A percentile compares a stretch with the other conserved stretches of the same genome.
phyloP scores from a whole-genome alignment of 2,329 filamentous ascomycete species.

The Botryosphaeria agaves region DNA sequence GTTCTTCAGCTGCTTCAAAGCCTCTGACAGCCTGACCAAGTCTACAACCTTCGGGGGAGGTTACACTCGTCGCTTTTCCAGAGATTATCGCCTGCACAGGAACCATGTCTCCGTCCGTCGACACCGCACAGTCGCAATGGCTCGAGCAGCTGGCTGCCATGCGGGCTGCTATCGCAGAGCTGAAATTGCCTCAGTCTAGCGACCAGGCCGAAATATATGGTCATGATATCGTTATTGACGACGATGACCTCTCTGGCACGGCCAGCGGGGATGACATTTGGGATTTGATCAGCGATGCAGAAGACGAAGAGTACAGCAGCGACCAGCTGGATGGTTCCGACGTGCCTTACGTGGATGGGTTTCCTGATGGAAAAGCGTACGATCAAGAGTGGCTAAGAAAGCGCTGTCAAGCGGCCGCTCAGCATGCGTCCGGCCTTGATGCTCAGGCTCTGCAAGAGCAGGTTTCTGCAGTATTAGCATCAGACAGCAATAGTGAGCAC shows the following conservation, averaged over 20 bases:
- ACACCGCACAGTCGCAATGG: conserved; percentile 50
- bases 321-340: conserved; percentile 39
- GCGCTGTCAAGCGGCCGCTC: conserved; percentile 50
- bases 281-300: conserved; percentile 72
- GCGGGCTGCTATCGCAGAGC: conserved; percentile 63
- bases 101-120: conserved; percentile 20
- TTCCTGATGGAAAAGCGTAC: conserved; percentile 22
- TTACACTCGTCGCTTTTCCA: too few relatives aligned
- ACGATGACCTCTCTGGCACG: conserved; percentile 44
- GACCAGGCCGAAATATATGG: conserved; percentile 32
- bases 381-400: conserved; percentile 52
- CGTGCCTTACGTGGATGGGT: conserved; percentile 11
- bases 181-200: conserved; percentile 37
- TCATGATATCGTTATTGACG: conserved; percentile 43
- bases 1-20: too few relatives aligned
- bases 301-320: conserved; percentile 48
- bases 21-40: too few relatives aligned
- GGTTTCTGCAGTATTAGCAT: conserved; percentile 55
- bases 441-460: conserved; percentile 59
- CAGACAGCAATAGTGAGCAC: conserved; percentile 42
- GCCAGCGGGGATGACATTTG: conserved; percentile 68
- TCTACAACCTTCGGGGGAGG: too few relatives aligned
- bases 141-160: conserved; percentile 71
- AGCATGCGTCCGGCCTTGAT: conserved; percentile 47
- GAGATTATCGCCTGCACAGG: too few relatives aligned